Conservation (phyloP, 805 yeast species). For the Starmera dryadoides region DNA sequence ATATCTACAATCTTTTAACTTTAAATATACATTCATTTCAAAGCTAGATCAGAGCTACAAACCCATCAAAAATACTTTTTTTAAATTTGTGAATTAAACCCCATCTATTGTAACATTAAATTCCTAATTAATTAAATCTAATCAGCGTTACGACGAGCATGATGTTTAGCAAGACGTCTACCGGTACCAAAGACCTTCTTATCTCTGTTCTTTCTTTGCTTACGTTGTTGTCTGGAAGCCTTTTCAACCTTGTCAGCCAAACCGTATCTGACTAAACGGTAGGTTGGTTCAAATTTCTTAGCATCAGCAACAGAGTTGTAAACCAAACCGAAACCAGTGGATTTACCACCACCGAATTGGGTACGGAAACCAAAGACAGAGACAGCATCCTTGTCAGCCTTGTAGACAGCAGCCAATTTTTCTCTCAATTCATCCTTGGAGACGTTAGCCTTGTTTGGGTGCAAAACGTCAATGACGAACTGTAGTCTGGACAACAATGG, state of each 20-base stretch:
- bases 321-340: constrained; percentile 98
- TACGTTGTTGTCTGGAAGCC: constrained; percentile 99
- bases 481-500: constrained; percentile 99
- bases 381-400: constrained; percentile 87
- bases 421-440: constrained; percentile 99
- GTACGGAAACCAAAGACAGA: constrained; percentile 99
- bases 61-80: no score
- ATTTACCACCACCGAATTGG: constrained; percentile 99
- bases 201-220: constrained; percentile 99
- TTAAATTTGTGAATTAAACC: not conserved
- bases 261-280: constrained; percentile 99
- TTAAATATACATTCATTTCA: no score
- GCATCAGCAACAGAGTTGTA: constrained; percentile 98
- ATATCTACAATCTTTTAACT: no score
- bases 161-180: constrained; percentile 85
- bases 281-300: constrained; percentile 97
- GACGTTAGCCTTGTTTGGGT: constrained; percentile 99
- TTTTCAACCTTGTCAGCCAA: constrained; percentile 93
- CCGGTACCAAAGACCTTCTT: constrained; percentile 99
- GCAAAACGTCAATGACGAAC: constrained; percentile 98
- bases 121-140: constrained; percentile 26
- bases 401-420: constrained; percentile 81
- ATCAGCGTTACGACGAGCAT: constrained; percentile 87
- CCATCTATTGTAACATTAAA: not conserved
- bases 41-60: no score